These are phyloP conservation scores for Aureobasidium uvarum DNA, from an alignment of 2,329 filamentous ascomycete genomes.

Conservation along the genomic window DNA sequence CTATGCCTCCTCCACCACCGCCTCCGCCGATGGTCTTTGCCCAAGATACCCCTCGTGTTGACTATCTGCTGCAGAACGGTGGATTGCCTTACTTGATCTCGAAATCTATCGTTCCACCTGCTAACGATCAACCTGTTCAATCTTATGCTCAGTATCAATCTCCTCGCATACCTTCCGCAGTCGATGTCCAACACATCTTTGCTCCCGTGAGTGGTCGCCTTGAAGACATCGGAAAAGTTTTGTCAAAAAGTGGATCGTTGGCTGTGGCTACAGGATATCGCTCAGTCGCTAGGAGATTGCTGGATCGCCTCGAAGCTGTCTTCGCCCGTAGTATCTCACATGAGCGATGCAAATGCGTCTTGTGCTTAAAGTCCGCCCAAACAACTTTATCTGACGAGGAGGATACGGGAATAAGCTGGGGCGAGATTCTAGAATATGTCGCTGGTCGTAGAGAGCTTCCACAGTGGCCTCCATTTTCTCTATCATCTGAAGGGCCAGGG, in stretches of 20 bases:
- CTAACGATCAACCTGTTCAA: slow-evolving; percentile 54
- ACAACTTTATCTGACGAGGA: slow-evolving; percentile 51
- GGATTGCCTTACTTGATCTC: slow-evolving; percentile 71
- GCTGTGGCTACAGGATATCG: slow-evolving; percentile 94
- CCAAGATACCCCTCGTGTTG: slow-evolving; percentile 74
- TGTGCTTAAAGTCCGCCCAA: slow-evolving; percentile 62
- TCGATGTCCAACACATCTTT: slow-evolving; percentile 71
- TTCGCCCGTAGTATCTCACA: slow-evolving; percentile 89
- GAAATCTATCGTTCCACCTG: slow-evolving; percentile 67
- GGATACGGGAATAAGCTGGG: slow-evolving; percentile 79
- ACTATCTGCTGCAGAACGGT: slow-evolving; percentile 88
- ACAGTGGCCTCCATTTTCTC: slow-evolving; percentile 81
- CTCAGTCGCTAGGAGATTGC: slow-evolving; percentile 83
- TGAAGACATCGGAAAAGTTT: slow-evolving; percentile 79
- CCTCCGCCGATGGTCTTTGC: slow-evolving; percentile 65
- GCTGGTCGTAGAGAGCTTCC: slow-evolving; percentile 85
- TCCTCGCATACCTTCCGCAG: slow-evolving; percentile 45
- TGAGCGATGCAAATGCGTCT: slow-evolving; percentile 79
- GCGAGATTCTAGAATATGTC: slow-evolving; percentile 89
- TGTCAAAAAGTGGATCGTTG: slow-evolving; percentile 80
- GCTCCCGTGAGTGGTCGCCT: slow-evolving; percentile 78
- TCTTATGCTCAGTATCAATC: slow-evolving; percentile 57
- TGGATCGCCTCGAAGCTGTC: slow-evolving; percentile 89
- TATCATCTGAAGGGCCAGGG: slow-evolving; percentile 56
- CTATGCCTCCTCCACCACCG: slow-evolving; percentile 61